Evolutionary conservation across 768 basidiomycete species (phyloP), one percentile per base, ranked within the genome.

Genomic region (Gyrodon lividus): DNA sequence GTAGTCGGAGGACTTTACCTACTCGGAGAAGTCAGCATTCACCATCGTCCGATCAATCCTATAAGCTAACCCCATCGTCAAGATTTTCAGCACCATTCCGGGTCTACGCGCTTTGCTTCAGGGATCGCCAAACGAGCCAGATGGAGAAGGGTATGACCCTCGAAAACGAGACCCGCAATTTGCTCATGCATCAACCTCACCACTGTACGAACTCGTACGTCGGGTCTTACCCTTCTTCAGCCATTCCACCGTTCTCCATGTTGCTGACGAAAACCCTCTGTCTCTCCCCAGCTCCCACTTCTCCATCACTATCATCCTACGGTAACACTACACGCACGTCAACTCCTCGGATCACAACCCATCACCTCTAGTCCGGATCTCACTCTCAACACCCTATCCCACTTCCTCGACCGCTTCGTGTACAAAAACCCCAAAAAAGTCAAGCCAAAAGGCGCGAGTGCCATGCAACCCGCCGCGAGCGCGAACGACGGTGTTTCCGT

Each of bases 321-420:
- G 0, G 75, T 98, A 34, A 82, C 90, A 0, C 81, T 96, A 1
- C 92, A 94, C 59, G 88, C 93, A 0, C 80, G 79, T 6, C 91
- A 97, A 64, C 80, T 99, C 10, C 79, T 98, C 43, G 63, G 74
- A 1, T 80, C 78, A 7, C 77, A 86, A 43, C 86, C 87, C 0
- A 72, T 98, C 10, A 91, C 92, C 0, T 87, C 89, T 9, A 86
- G 82, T 8, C 80, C 92, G 0, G 95, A 98, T 63, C 86, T 99
- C 43, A 85, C 90, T 9, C 84, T 93, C 50, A 94, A 97, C 72
- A 95, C 94, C 0, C 81, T 98, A 20, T 86, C 90, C 0, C 91
- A 94, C 61, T 98, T 99, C 81, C 80, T 98, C 35, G 97, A 98
- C 65, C 83, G 95, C 2, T 98, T 98, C 72, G 91, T 98, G 38